phyloP scores from a whole-genome alignment of 768 basidiomycete species.

The Naematelia encephala region DNA sequence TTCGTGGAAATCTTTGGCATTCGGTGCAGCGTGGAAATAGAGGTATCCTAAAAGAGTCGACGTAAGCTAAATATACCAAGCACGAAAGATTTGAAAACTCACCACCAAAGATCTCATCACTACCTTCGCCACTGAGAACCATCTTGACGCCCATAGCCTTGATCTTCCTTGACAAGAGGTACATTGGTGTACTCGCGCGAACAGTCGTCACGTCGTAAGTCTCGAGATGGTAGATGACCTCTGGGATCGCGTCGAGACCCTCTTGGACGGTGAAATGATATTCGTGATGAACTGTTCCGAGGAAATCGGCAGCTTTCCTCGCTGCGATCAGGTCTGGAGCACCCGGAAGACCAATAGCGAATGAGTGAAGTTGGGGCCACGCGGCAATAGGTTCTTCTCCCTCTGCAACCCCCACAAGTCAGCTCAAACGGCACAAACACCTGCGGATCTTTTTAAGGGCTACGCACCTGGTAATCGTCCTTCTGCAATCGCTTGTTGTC shows the following conservation, averaged over 20 bases:
- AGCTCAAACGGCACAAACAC: neutral
- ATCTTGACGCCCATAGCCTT: constrained; percentile 99
- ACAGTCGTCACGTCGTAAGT: constrained; percentile 99
- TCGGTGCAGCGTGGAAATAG: constrained; percentile 98
- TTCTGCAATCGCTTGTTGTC: constrained; percentile 33
- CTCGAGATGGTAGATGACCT: constrained; percentile 97
- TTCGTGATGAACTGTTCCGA: constrained; percentile 95
- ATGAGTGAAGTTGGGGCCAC: constrained; percentile 97
- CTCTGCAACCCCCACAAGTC: constrained; percentile 33
- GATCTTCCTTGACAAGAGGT: constrained; percentile 94
- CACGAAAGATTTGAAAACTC: constrained; percentile 15
- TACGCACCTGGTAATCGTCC: constrained; percentile 35
- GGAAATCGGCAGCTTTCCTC: constrained; percentile 82
- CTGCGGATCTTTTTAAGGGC: neutral
- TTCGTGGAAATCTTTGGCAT: constrained; percentile 82
- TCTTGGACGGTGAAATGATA: constrained; percentile 98
- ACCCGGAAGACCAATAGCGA: constrained; percentile 90
- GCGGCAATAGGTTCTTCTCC: constrained; percentile 62
- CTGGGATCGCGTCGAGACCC: constrained; percentile 92
- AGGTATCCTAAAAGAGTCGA: constrained; percentile 67
- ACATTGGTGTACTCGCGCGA: constrained; percentile 97
- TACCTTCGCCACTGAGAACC: constrained; percentile 96
- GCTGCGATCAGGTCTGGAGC: constrained; percentile 95
- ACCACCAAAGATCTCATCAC: constrained; percentile 97
- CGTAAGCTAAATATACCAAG: neutral